Evolutionary conservation across 306 rosid genomes (phyloP), one percentile per base, ranked within the genome.

Genomic region (Gleditsia sinensis): DNA sequence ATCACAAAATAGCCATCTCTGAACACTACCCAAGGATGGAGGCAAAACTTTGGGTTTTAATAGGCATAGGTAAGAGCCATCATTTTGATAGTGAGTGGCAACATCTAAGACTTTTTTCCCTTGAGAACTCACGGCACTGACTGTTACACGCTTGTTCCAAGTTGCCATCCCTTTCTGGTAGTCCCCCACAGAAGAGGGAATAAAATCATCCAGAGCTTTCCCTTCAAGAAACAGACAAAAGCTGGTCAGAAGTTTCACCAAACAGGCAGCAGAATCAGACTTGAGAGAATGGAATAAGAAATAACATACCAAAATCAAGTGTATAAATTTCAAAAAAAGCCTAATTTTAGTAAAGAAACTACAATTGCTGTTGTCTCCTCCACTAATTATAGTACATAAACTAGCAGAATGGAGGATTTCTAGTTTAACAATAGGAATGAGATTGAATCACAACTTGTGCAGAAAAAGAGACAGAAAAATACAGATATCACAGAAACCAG

Each of bases 21-120:
- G 67, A 40, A 93, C 97, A 80, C 86, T 76, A 56, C 59, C 55
- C 16, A 60, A 79, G 17, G 97, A 54, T 80, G 98, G 98, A 64
- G 98, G 98, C 77, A 87, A 81, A 67, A 79, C 72, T 60, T 80
- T 82, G 48, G 97, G 92, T 51, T 93, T 88, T 72, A 93, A 78
- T 58, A 91, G 61, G 81, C 85, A 89, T 43, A 88, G 75, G 82
- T 20, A 67, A 67, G 94, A 86, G 71, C 97, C 98, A 83, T 93
- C 97, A 72, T 90, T 89, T 86, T 81, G 89, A 83, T 78, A 91
- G 88, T 83, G 88, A 71, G 84, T 71, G 13, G 94, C 74, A 72
- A 88, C 77, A 34, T 88, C 86, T 59, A 81, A 20, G 39, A 48
- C 71, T 66, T 54, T 46, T 57, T 80, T 81, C 72, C 87, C 86